Evolutionary conservation across 352 stramenopile species (phyloP), one percentile per base, ranked within the genome.

Genomic region (Phytopythium kandeliae): DNA sequence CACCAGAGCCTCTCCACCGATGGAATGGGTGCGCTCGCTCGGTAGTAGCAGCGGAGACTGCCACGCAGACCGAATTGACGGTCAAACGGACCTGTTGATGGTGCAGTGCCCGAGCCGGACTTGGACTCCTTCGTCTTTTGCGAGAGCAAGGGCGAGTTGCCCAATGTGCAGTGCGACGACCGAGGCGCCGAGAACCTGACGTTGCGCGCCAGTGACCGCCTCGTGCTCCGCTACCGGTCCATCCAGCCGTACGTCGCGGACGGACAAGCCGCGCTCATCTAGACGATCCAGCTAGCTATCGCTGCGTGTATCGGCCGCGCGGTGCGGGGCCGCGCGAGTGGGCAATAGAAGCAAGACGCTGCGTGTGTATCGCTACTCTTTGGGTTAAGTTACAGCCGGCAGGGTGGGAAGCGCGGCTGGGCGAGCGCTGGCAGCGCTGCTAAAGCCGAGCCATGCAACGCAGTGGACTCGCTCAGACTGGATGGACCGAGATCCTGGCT

Each of bases 41-140:
- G n/a, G 7, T 48, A 3, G 41, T 16, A 25, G 11, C 6, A 13
- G 36, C 7, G 17, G 9, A 13, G 4, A 16, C 37, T 26, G 10
- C 2, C 17, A n/a, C n/a, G n/a, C n/a, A n/a, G n/a, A n/a, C n/a
- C n/a, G n/a, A n/a, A n/a, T n/a, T 63, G 41, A 47, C 31, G 31
- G 19, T 8, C 19, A 2, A 21, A 21, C 2, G 1, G 35, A 40
- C 22, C 17, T 52, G 28, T 34, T 55, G 5, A 31, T 44, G 21
- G 15, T 3, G n/a, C 37, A 93, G 82, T 90, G 8, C n/a, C 70
- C 1, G 57, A 86, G 46, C 83, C 83, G 2, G 74, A 92, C 58
- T 46, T 94, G 24, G 78, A 94, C 48, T 63, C 59, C 30, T 94
- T 94, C 55, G 83, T 94, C 28, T 91, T 94, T 47, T 91, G 80